Percentiles rank a stretch among this genome's conserved stretches.
These are phyloP conservation scores for Protea cynaroides DNA, from an alignment of 164 flowering plant genomes.

Conservation along the genomic window DNA sequence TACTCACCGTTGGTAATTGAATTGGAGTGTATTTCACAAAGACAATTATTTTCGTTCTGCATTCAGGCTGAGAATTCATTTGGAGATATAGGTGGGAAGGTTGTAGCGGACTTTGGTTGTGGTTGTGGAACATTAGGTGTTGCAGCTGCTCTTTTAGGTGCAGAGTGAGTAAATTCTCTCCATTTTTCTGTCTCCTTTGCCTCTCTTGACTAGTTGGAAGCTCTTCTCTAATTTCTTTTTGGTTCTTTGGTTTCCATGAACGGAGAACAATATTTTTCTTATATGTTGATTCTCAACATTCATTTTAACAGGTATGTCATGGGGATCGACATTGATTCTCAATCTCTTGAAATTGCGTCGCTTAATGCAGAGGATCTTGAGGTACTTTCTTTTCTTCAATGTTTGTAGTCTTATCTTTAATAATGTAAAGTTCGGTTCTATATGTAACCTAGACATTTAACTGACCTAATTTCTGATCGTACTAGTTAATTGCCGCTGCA, in stretches of 20 bases:
- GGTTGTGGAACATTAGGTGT: conserved; percentile 94
- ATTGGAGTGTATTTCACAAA: background rate
- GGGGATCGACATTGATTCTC: conserved; percentile 74
- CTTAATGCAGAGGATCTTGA: conserved; percentile 84
- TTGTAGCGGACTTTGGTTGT: conserved; percentile 96
- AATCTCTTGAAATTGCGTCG: conserved; percentile 71
- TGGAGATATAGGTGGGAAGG: conserved; percentile 71
- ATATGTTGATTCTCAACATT: too few relatives aligned
- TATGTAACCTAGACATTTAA: background rate
- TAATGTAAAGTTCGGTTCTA: background rate
- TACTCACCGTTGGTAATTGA: background rate
- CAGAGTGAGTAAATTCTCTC: conserved; percentile 59
- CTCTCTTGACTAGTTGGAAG: background rate
- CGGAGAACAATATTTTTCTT: background rate
- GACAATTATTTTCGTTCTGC: background rate
- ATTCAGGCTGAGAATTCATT: conserved; percentile 84
- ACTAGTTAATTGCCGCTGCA: conserved; percentile 26
- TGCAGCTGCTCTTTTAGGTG: conserved; percentile 84
- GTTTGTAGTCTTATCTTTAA: background rate
- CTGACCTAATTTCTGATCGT: conserved; percentile 15
- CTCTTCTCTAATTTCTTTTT: background rate
- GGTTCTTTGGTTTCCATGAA: background rate
- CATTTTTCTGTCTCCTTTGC: background rate
- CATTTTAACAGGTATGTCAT: conserved; percentile 52
- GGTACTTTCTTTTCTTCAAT: conserved; percentile 32